Evolutionary conservation across 768 basidiomycete genomes (phyloP).

Genomic region (Wakefieldia striispora): DNA sequence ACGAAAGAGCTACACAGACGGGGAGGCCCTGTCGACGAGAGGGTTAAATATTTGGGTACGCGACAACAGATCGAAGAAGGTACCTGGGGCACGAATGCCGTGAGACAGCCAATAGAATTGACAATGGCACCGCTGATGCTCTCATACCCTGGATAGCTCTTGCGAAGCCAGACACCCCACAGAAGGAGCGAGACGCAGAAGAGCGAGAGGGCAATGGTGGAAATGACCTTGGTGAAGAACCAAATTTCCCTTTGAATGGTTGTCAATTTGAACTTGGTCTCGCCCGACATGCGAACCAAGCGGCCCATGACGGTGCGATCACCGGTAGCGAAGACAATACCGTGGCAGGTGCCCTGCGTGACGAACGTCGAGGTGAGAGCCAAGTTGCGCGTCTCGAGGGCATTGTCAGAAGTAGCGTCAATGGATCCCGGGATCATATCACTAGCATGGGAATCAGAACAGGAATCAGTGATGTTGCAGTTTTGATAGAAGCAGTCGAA

Average conservation of each 20-base stretch:
- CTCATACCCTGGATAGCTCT: conserved; percentile 32
- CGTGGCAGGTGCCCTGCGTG: conserved; percentile 40
- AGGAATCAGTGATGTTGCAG: not conserved
- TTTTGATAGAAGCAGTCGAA: not conserved
- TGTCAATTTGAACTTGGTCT: conserved; percentile 45
- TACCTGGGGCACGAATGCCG: conserved; percentile 43
- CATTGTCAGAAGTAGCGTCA: conserved; percentile 48
- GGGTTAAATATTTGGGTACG: not conserved
- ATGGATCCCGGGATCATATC: conserved; percentile 46
- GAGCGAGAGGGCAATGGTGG: conserved; percentile 36
- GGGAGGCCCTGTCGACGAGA: conserved; percentile 33
- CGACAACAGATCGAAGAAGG: not conserved
- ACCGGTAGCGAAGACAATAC: conserved; percentile 43
- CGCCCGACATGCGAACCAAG: conserved; percentile 52
- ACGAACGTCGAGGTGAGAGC: conserved; percentile 47
- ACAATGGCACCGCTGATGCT: conserved; percentile 35
- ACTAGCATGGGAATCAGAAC: conserved; percentile 14
- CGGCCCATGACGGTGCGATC: conserved; percentile 50
- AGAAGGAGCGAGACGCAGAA: conserved; percentile 42
- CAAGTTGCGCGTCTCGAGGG: conserved; percentile 46
- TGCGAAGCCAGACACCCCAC: conserved; percentile 43
- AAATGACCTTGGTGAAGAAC: conserved; percentile 55
- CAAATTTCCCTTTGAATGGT: conserved; percentile 48
- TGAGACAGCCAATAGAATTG: conserved; percentile 39
- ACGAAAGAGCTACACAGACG: conserved; percentile 47